Evolutionary conservation across 768 basidiomycete species (phyloP), one percentile per base, ranked within the genome.

Genomic region (Pleurotus ostreatus): DNA sequence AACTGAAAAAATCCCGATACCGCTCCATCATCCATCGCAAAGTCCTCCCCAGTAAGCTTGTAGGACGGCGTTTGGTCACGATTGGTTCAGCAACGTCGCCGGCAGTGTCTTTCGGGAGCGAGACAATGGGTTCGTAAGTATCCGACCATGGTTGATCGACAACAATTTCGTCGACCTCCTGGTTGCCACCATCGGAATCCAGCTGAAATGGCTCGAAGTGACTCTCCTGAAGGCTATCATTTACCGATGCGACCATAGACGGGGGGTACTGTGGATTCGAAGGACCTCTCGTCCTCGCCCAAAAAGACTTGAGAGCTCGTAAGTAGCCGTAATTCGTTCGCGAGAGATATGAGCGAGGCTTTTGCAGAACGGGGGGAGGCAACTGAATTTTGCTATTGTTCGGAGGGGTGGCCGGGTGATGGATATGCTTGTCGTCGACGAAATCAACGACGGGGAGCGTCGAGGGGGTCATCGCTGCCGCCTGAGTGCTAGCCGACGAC

Each of bases 91-190:
- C 18, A 30, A 26, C 9, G 16, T 55, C 54, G 20, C 16, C 30
- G 5, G 25, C 20, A 22, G 41, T 18, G 23, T 46, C 45, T 16
- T 55, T 46, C 13, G 44, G 15, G 8, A 34, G 22, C 13, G 45
- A 37, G 9, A 55, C 46, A 3, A 44, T 13, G 23, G 54, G 54
- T 34, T 26, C 45, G 23, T 37, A 45, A n/a, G 41, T 45, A 25
- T 55, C 43, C 23, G 43, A 55, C 54, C 54, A 55, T 16, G 54
- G 45, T 39, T 46, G 41, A 22, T 55, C 54, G 26, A 55, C 54
- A 46, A 55, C 45, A 45, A 46, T 55, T 38, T 55, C 44, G 40
- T 55, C 54, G 7, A 55, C 54, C 18, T 55, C 54, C 16, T 55
- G 43, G 9, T 55, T 46, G 26, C n/a, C 43, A 46, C 26, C 41